Conservation (phyloP, 306 rosid species). For the Senna tora region DNA sequence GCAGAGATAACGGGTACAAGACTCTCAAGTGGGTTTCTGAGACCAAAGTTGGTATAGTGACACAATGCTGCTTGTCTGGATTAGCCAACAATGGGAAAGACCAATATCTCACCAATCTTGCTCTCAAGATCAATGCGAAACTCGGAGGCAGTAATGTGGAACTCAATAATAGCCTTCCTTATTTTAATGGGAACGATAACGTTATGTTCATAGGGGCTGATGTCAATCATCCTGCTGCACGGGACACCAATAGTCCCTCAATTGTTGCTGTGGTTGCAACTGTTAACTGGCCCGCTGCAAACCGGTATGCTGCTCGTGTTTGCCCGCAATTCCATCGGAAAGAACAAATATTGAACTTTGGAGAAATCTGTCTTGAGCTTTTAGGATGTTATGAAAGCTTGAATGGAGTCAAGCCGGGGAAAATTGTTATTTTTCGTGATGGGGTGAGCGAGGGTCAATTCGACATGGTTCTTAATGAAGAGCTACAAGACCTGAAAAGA, state of each 20-base stretch:
- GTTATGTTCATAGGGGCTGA: slow-evolving; percentile 88
- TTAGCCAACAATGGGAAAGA: slow-evolving; percentile 56
- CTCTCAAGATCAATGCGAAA: slow-evolving; percentile 83
- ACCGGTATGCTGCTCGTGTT: slow-evolving; percentile 77
- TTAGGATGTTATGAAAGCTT: slow-evolving; percentile 48
- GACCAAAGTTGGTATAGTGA: slow-evolving; percentile 73
- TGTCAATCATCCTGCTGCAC: slow-evolving; percentile 74
- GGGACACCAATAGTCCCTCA: slow-evolving; percentile 58
- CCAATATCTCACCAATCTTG: slow-evolving; percentile 64
- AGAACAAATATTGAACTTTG: slow-evolving; percentile 63
- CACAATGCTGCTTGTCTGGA: slow-evolving; percentile 75
- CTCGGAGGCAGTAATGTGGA: slow-evolving; percentile 92
- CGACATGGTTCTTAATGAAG: slow-evolving; percentile 88
- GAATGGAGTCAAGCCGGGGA: slow-evolving; percentile 57
- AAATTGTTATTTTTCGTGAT: slow-evolving; percentile 70
- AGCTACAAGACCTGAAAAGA: slow-evolving; percentile 57
- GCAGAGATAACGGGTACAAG: slow-evolving; percentile 66
- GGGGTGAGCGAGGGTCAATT: slow-evolving; percentile 83
- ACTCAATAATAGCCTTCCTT: slow-evolving; percentile 54
- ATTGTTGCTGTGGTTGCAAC: slow-evolving; percentile 82
- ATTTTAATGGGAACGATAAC: slow-evolving; percentile 51
- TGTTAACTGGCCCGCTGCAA: slow-evolving; percentile 85
- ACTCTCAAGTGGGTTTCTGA: slow-evolving; percentile 74
- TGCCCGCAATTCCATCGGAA: slow-evolving; percentile 54
- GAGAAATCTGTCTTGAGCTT: slow-evolving; percentile 69